Evolutionary conservation across 192 early-diverging fungal genomes (phyloP), one percentile per base, ranked within the genome.

Genomic region (Mortierella alpina): DNA sequence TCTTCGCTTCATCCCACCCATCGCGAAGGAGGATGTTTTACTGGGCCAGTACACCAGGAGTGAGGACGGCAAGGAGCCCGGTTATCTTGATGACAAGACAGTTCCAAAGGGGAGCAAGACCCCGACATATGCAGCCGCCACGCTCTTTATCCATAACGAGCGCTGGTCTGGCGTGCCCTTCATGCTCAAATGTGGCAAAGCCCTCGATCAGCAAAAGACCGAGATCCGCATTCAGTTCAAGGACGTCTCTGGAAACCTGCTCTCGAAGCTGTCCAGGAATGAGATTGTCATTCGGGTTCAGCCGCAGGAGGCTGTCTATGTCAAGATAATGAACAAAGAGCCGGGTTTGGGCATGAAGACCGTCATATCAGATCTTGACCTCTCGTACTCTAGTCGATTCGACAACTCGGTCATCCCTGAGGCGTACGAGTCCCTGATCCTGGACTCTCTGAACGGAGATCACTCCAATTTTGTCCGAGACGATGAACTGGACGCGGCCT

Each of bases 191-290:
- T 92, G 91, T 57, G 95, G 95, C 65, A 96, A 96, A 60, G 97
- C 96, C 39, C 85, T 99, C 59, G 90, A 97, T 78, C 93, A 95
- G 75, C 91, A 92, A 79, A 99, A 99, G 86, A 92, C 94, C 52
- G 94, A 96, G 71, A 90, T 99, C 73, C 95, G 97, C 73, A 92
- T 99, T 69, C 97, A 99, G 83, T 99, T 99, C 90, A 92, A 93
- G 63, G 92, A 98, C 73, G 94, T 97, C 59, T 82, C 94, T 11
- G 95, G 95, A 44, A 90, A 89, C 66, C 84, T 97, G 61, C 97
- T 94, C 88, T 86, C 84, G 12, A 86, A 84, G 63, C 70, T 93
- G 59, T 87, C 93, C 8, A 93, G 96, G 68, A 99, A 99, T 84
- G 97, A 99, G 86, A 91, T 99, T 49, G 96, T 99, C 12, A 88